Conservation (phyloP, 2,329 filamentous ascomycete species). For the Macrophomina pseudophaseolina region DNA sequence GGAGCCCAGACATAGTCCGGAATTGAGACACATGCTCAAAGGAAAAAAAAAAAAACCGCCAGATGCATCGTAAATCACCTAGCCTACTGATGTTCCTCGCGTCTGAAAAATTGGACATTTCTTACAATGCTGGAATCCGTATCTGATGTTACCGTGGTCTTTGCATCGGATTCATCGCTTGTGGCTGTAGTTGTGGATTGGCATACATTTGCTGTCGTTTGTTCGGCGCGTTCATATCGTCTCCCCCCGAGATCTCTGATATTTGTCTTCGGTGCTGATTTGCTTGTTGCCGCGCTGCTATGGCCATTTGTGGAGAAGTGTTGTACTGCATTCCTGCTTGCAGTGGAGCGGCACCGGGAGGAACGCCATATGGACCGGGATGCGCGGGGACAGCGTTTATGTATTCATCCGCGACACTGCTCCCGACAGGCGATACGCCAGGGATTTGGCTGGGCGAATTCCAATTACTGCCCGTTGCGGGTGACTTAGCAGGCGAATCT, state of each 20-base stretch:
- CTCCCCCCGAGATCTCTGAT: conserved; percentile 64
- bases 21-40: neutral
- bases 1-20: neutral
- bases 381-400: conserved; percentile 50
- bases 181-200: conserved; percentile 45
- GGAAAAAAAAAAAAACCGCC: conserved; percentile 6
- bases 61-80: conserved; percentile 9
- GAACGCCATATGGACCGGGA: conserved; percentile 45
- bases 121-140: neutral
- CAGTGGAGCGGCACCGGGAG: conserved; percentile 31
- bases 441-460: conserved; percentile 65
- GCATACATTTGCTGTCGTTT: conserved; percentile 66
- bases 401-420: conserved; percentile 53
- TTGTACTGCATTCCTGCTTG: conserved; percentile 45
- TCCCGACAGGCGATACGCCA: conserved; percentile 62
- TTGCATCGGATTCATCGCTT: conserved; percentile 56
- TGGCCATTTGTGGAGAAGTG: conserved; percentile 45
- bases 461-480: conserved; percentile 65
- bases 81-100: neutral
- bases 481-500: conserved; percentile 66
- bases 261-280: conserved; percentile 60
- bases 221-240: conserved; percentile 56
- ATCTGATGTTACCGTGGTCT: conserved; percentile 46
- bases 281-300: conserved; percentile 40
- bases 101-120: neutral